A percentile compares a stretch with the other conserved stretches of the same genome.
Evolutionary conservation across 129 eudicot genomes (phyloP).

Genomic region (Escallonia rubra): DNA sequence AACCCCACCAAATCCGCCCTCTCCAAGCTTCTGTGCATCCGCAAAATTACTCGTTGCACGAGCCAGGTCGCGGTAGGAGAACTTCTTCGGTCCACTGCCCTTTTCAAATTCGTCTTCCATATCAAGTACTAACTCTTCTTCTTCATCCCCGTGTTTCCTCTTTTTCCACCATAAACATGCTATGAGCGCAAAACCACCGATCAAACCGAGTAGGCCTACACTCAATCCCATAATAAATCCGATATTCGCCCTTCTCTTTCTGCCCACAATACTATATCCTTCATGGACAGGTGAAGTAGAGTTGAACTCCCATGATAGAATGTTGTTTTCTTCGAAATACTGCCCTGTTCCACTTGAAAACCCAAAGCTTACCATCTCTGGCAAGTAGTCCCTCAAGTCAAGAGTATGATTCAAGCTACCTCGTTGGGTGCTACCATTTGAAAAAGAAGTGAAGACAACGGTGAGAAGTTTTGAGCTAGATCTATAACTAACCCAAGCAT

Average conservation of each 20-base stretch:
- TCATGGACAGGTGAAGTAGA: too few species aligned
- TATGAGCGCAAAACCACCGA: neutral
- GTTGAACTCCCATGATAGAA: too few species aligned
- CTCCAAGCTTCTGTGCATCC: constrained; percentile 12
- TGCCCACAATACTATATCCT: too few species aligned
- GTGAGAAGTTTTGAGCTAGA: constrained; percentile 26
- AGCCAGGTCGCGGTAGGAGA: neutral
- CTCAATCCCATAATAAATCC: constrained; percentile 30
- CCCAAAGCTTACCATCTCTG: constrained; percentile 40
- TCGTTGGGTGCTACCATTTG: constrained; percentile 4
- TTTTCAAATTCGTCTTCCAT: constrained; percentile 3
- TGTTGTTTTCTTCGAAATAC: too few species aligned
- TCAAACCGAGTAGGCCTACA: neutral
- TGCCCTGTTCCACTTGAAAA: constrained; percentile 44
- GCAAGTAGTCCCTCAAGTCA: constrained; percentile 39
- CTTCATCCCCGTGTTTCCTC: neutral
- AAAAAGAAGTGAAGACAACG: constrained; percentile 26
- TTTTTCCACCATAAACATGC: neutral
- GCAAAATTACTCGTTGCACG: constrained; percentile 5
- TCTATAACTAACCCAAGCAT: constrained; percentile 37
- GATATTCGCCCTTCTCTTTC: neutral
- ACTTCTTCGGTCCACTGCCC: constrained; percentile 9
- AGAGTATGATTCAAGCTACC: constrained; percentile 18
- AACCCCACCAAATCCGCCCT: constrained; percentile 46
- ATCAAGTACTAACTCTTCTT: neutral